Evolutionary conservation across 225 moss, liverwort and hornwort genomes (phyloP).

Genomic region (Bryum argenteum): DNA sequence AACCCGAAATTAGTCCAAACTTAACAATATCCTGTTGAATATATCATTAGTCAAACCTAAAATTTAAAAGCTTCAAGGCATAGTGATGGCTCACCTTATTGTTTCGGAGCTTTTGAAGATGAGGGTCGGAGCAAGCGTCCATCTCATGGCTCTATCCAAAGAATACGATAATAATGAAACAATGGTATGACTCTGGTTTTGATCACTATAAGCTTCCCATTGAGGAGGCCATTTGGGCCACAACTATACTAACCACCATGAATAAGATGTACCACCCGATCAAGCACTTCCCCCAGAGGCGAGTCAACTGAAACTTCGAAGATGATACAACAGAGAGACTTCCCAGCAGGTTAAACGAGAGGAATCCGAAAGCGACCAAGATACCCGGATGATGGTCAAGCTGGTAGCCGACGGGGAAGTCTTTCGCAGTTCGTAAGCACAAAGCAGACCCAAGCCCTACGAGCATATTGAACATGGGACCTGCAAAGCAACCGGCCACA

Average conservation of each 20-base stretch:
- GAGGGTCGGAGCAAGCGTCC: no score
- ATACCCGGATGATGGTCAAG: slow-evolving; percentile 63
- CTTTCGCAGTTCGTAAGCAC: slow-evolving; percentile 54
- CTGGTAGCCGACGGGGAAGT: slow-evolving; percentile 45
- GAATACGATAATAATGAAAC: slow-evolving; percentile 13
- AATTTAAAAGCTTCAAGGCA: no score
- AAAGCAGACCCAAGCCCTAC: slow-evolving; percentile 62
- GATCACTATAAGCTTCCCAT: slow-evolving; percentile 31
- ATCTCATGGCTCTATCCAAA: slow-evolving; percentile 9
- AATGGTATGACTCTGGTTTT: background rate
- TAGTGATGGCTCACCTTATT: slow-evolving; percentile 23
- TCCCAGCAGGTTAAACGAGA: slow-evolving; percentile 48
- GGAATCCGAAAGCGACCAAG: slow-evolving; percentile 64
- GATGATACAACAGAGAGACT: slow-evolving; percentile 49
- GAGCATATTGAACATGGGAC: slow-evolving; percentile 76
- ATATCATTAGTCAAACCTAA: background rate
- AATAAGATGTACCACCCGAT: slow-evolving; percentile 61
- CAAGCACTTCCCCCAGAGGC: slow-evolving; percentile 63
- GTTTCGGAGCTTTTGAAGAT: slow-evolving; percentile 11
- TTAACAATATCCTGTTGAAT: background rate
- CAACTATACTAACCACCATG: slow-evolving; percentile 63
- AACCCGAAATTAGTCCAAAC: slow-evolving; percentile 14
- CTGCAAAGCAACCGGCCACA: slow-evolving; percentile 68
- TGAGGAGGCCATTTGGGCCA: slow-evolving; percentile 46
- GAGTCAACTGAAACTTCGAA: slow-evolving; percentile 59